Evolutionary conservation across 2,329 filamentous ascomycete species (phyloP).

Genomic region (Sporothrix luriei): DNA sequence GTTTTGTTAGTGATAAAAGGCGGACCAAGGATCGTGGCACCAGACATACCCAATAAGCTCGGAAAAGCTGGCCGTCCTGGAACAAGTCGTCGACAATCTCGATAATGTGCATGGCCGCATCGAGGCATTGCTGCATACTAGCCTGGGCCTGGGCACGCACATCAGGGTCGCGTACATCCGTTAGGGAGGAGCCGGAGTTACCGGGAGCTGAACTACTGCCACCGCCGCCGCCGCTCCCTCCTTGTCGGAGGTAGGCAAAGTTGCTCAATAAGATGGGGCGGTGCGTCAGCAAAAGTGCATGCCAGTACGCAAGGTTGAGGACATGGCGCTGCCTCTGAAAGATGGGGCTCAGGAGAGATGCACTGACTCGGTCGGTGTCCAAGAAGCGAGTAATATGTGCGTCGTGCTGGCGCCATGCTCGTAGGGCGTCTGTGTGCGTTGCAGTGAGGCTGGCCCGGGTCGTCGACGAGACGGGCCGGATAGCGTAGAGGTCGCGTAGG

Average conservation of each 20-base stretch:
- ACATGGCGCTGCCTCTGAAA: slow-evolving; percentile 46
- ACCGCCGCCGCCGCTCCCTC: neutral
- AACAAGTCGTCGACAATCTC: slow-evolving; percentile 46
- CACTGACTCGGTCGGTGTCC: slow-evolving; percentile 42
- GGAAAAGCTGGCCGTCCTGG: slow-evolving; percentile 26
- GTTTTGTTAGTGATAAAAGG: neutral
- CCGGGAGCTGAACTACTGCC: too few relatives aligned
- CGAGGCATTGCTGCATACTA: slow-evolving; percentile 40
- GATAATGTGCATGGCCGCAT: slow-evolving; percentile 47
- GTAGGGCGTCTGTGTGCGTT: slow-evolving; percentile 41
- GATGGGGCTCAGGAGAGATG: slow-evolving; percentile 26
- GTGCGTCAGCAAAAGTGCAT: slow-evolving; percentile 47
- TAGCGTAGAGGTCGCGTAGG: slow-evolving; percentile 44
- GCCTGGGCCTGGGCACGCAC: slow-evolving; percentile 22
- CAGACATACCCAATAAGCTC: slow-evolving; percentile 24
- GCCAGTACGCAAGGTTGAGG: slow-evolving; percentile 49
- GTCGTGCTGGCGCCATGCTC: slow-evolving; percentile 42
- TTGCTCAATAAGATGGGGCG: slow-evolving; percentile 46
- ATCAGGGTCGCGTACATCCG: neutral
- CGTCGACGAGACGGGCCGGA: slow-evolving; percentile 42
- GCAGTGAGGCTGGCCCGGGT: slow-evolving; percentile 39
- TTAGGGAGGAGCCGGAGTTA: neutral
- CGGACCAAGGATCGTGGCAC: neutral
- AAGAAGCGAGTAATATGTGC: slow-evolving; percentile 43
- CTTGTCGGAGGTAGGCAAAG: slow-evolving; percentile 37